Conservation (phyloP, 2,329 filamentous ascomycete species). For the Thermochaetoides dissita region DNA sequence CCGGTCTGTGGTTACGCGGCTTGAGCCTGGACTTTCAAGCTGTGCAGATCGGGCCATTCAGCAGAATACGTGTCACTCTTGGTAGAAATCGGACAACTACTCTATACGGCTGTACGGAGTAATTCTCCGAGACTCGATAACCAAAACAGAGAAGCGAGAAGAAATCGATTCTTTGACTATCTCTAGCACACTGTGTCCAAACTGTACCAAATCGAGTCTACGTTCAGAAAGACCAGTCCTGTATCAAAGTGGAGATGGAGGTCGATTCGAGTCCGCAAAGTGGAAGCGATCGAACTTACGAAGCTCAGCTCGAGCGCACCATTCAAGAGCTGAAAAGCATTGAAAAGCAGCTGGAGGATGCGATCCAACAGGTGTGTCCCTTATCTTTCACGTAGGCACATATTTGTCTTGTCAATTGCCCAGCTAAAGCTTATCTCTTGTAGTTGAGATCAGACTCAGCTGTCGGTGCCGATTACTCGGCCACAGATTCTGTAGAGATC, state of each 20-base stretch:
- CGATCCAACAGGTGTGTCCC: slow-evolving; percentile 14
- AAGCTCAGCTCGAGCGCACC: slow-evolving; percentile 49
- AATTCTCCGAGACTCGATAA: no score
- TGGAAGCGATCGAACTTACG: slow-evolving; percentile 21
- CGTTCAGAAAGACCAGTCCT: no score
- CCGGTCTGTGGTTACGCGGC: no score
- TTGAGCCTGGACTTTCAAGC: no score
- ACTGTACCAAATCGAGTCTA: no score
- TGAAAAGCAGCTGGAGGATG: slow-evolving; percentile 32
- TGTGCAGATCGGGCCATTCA: no score
- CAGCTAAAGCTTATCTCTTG: slow-evolving; percentile 7
- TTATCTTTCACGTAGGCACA: neutral
- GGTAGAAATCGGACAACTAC: no score
- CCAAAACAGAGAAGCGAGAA: no score
- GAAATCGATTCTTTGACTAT: no score
- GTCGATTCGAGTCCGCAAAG: slow-evolving; percentile 9
- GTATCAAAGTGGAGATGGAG: slow-evolving; percentile 15
- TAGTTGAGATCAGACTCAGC: slow-evolving; percentile 5
- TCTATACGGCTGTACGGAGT: no score
- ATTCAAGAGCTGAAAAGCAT: slow-evolving; percentile 50
- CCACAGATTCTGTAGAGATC: slow-evolving; percentile 26
- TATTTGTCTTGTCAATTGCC: neutral
- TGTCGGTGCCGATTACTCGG: slow-evolving; percentile 10
- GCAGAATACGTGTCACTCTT: no score
- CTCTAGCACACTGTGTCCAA: no score